A percentile compares a stretch with the other conserved stretches of the same genome.
Evolutionary conservation across 257 asterid genomes (phyloP).

Genomic region (Striga asiatica): DNA sequence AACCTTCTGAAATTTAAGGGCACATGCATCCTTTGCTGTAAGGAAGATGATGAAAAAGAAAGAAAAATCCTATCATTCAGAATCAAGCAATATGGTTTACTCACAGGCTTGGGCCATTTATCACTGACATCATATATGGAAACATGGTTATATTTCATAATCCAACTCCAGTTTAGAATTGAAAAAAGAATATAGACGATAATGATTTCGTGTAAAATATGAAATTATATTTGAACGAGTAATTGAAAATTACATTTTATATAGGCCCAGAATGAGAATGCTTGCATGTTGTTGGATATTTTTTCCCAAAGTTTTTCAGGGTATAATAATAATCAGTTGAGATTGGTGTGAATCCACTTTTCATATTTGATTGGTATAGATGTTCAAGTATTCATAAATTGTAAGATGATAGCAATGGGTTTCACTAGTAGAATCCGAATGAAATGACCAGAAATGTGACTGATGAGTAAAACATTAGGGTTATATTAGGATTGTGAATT

Average conservation of each 20-base stretch:
- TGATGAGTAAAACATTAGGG: neutral
- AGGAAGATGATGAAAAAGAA: conserved; percentile 8
- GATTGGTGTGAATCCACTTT: neutral
- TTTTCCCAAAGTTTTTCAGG: neutral
- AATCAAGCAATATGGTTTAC: neutral
- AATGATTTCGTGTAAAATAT: no score
- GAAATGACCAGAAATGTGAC: no score
- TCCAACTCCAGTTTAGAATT: no score
- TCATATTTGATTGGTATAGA: no score
- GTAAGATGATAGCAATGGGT: neutral
- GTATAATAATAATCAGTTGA: neutral
- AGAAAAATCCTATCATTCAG: neutral
- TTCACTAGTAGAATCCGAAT: neutral
- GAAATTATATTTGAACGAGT: no score
- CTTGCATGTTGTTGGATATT: neutral
- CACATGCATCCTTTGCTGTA: conserved; percentile 72
- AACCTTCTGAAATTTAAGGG: conserved; percentile 72
- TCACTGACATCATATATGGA: no score
- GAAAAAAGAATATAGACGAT: no score
- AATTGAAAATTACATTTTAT: no score
- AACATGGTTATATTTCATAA: no score
- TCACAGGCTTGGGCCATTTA: no score
- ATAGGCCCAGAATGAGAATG: no score
- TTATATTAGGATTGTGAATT: neutral
- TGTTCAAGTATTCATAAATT: neutral